These are phyloP conservation scores for Fusarium falciforme DNA, from an alignment of 2,329 filamentous ascomycete genomes.

Conservation along the genomic window DNA sequence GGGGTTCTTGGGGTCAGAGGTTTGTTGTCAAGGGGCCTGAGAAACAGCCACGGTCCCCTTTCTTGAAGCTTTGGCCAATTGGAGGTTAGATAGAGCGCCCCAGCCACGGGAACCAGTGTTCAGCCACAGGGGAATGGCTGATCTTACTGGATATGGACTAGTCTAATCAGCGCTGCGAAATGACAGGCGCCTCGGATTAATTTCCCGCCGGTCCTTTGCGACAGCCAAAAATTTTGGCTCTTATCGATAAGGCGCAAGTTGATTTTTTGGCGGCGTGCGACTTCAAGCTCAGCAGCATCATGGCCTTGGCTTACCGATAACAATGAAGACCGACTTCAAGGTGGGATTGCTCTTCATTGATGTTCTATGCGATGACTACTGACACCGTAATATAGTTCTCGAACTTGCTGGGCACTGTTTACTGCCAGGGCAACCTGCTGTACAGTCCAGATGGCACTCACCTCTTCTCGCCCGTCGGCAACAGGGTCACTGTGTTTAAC, in stretches of 20 bases:
- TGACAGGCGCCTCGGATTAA: slow-evolving; percentile 47
- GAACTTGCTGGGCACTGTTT: slow-evolving; percentile 97
- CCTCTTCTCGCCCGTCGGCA: slow-evolving; percentile 95
- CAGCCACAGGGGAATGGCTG: slow-evolving; percentile 29
- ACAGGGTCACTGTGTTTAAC: slow-evolving; percentile 95
- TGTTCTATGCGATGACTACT: not conserved
- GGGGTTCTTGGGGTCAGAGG: slow-evolving; percentile 11
- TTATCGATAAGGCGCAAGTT: slow-evolving; percentile 51
- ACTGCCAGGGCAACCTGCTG: slow-evolving; percentile 96
- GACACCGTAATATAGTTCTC: slow-evolving; percentile 76
- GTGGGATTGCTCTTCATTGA: slow-evolving; percentile 58
- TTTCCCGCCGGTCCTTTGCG: slow-evolving; percentile 45
- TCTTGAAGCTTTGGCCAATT: slow-evolving; percentile 33
- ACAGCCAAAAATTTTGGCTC: slow-evolving; percentile 43
- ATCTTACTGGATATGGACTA: slow-evolving; percentile 35
- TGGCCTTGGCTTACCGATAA: slow-evolving; percentile 60
- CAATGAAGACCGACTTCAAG: slow-evolving; percentile 99
- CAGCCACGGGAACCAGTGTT: slow-evolving; percentile 27
- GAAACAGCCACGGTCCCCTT: slow-evolving; percentile 38
- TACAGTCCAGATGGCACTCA: slow-evolving; percentile 97
- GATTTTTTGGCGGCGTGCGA: slow-evolving; percentile 47
- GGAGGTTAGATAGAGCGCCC: not conserved
- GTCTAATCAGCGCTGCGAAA: not conserved
- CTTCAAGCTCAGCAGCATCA: slow-evolving; percentile 44
- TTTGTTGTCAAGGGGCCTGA: slow-evolving; percentile 27